Base-by-base conservation (phyloP, 495 filamentous ascomycete species). In the Xylaria scruposa region DNA sequence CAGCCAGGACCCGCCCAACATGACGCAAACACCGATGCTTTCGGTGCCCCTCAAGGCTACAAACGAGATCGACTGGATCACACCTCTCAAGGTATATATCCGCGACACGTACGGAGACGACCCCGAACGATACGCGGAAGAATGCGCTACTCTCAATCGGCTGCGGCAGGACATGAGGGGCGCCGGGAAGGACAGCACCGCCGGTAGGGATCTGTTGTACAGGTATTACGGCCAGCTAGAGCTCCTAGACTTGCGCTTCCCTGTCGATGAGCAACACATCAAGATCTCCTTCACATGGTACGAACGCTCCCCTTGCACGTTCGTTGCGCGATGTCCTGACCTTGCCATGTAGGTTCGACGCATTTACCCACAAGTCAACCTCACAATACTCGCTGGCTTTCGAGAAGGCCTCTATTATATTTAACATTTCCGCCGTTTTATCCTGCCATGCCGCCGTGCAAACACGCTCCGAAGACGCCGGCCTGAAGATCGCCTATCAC, bases 251-350 rank as follows among this genome's bases (percentile, higher is more conserved):
- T 86, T 99, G 68, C 88, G 96, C 72, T 99, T 99, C 80, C 97
- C 97, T 4, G 93, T 99, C 24, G 97, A 99, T 78, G 96, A 98
- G 84, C 95, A 97, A 77, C 95, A 98, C 75, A 97, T 99, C 84
- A 97, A 97, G 84, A 97, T 99, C 73, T 93, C 93, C 3, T 99
- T 99, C 81, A 98, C 97, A 65, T 99, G 96, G 96, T 99, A 88
- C 75, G 85, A 46, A 29, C 66, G 66, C 33, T 38, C 44, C 40
- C 21, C 10, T 19, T 49, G 42, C 40, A n/a, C 19, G 40, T 49
- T 38, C 10, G 38, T 36, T 51, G 49, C 51, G 61, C 29, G 15
- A 29, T 38, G 49, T 71, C 58, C 79, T 81, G 56, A 81, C 77
- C 56, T 62, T 49, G 9, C 26, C 42, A 49, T 6, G 1, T 78